phyloP scores from a whole-genome alignment of 1,139 yeast genomes.

The Yamadazyma dushanensis region DNA sequence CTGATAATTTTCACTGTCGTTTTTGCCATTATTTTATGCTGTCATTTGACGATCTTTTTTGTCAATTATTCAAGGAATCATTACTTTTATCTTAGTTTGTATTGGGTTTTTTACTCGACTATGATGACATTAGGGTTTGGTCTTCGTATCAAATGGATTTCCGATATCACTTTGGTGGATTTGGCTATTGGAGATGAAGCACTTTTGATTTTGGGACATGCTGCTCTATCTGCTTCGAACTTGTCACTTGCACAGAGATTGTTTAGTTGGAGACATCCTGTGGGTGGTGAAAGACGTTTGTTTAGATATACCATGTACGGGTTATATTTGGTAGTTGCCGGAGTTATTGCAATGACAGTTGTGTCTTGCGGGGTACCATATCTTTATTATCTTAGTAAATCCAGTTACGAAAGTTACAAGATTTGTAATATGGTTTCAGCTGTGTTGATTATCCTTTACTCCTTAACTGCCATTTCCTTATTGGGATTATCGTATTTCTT shows the following conservation, averaged over 20 bases:
- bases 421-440: conserved; percentile 60
- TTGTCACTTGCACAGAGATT: conserved; percentile 58
- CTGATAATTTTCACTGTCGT: conserved; percentile 30
- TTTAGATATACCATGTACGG: conserved; percentile 57
- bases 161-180: conserved; percentile 31
- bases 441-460: conserved; percentile 56
- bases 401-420: conserved; percentile 50
- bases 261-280: conserved; percentile 83
- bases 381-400: conserved; percentile 50
- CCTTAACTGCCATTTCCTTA: conserved; percentile 53
- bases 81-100: conserved; percentile 32
- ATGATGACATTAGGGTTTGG: conserved; percentile 33
- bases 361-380: conserved; percentile 67
- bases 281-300: conserved; percentile 57
- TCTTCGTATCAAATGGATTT: conserved; percentile 31
- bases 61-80: conserved; percentile 38
- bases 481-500: conserved; percentile 53
- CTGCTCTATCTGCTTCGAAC: conserved; percentile 36
- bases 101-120: conserved; percentile 31
- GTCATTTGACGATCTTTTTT: conserved; percentile 28
- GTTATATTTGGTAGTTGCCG: conserved; percentile 55
- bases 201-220: conserved; percentile 34
- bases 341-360: conserved; percentile 65
- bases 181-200: conserved; percentile 36
- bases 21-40: conserved; percentile 26